These are phyloP conservation scores for Protostelium mycophagum DNA, from an alignment of 78 protist species.

Conservation along the genomic window DNA sequence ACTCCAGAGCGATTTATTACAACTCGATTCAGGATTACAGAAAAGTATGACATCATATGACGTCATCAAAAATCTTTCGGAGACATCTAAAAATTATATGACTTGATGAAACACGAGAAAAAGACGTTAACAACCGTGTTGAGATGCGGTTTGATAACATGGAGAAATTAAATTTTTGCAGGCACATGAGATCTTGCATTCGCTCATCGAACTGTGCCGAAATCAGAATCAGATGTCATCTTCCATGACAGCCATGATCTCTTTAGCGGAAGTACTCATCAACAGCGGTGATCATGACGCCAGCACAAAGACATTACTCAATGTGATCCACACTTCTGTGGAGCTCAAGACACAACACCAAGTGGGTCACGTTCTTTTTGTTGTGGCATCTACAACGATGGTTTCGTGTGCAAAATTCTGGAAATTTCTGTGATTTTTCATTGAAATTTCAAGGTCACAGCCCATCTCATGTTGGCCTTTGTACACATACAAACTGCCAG, in stretches of 20 bases:
- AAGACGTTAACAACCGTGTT: too few species aligned
- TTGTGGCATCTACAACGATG: too few species aligned
- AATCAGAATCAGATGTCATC: not conserved
- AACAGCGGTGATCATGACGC: not conserved
- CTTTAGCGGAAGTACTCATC: not conserved
- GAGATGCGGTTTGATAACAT: too few species aligned
- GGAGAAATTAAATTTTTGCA: too few species aligned
- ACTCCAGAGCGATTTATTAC: not conserved
- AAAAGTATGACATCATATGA: too few species aligned
- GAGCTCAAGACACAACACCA: not conserved
- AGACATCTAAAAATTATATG: too few species aligned
- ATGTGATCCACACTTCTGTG: not conserved
- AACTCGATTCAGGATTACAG: not conserved
- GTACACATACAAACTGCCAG: not conserved
- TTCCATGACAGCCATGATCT: not conserved
- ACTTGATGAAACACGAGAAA: too few species aligned
- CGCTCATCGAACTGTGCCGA: not conserved
- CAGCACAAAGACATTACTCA: not conserved
- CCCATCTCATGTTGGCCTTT: not conserved
- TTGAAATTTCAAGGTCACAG: not conserved
- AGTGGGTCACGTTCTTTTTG: too few species aligned
- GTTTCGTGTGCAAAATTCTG: too few species aligned
- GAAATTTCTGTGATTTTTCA: not conserved
- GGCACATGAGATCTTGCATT: not conserved
- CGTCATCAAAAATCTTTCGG: too few species aligned